Percentiles rank a stretch among this genome's conserved stretches.
These are phyloP conservation scores for Ascoidea asiatica DNA, from an alignment of 805 yeast species.

Conservation along the genomic window DNA sequence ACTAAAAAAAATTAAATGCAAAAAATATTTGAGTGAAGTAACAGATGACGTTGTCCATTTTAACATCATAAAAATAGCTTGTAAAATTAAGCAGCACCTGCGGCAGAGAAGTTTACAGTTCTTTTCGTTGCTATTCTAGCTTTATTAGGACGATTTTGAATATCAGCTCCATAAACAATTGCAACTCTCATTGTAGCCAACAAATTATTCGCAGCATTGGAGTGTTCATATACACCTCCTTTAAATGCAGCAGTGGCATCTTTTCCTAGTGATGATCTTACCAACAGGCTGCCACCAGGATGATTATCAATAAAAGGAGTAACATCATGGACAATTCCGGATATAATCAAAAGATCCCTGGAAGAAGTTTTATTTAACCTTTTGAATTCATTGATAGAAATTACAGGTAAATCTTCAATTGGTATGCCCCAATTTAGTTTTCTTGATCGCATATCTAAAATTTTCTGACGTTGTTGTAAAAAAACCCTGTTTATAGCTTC, in stretches of 20 bases:
- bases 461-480: slow-evolving; percentile 72
- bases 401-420: slow-evolving; percentile 63
- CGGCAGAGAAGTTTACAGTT: background rate
- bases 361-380: slow-evolving; percentile 22
- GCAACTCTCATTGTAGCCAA: slow-evolving; percentile 92
- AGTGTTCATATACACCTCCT: slow-evolving; percentile 89
- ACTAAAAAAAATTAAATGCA: too few relatives aligned
- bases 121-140: background rate
- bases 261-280: slow-evolving; percentile 73
- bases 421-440: slow-evolving; percentile 92
- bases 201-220: slow-evolving; percentile 85
- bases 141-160: background rate
- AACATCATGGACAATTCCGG: slow-evolving; percentile 87
- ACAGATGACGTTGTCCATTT: too few relatives aligned
- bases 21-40: too few relatives aligned
- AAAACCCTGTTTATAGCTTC: slow-evolving; percentile 53
- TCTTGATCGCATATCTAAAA: slow-evolving; percentile 63
- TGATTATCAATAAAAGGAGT: slow-evolving; percentile 85
- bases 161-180: background rate
- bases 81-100: background rate
- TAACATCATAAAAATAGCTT: too few relatives aligned
- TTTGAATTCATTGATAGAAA: slow-evolving; percentile 40
- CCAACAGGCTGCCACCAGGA: slow-evolving; percentile 82
- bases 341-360: slow-evolving; percentile 59
- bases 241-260: slow-evolving; percentile 91